phyloP scores from a whole-genome alignment of 2,329 filamentous ascomycete species.

The Talaromyces sp. region DNA sequence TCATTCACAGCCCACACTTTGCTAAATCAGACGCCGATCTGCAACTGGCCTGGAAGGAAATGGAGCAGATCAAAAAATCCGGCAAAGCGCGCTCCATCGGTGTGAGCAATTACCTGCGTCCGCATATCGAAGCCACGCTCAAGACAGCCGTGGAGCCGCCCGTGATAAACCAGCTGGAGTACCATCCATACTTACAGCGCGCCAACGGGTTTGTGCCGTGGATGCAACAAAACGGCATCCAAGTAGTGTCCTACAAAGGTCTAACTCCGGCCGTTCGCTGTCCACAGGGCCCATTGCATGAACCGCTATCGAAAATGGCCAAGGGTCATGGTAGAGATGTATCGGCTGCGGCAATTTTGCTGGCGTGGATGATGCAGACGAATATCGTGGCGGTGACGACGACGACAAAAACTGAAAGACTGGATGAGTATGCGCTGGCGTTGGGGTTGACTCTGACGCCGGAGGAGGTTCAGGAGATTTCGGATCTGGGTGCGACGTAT shows the following conservation, averaged over 20 bases:
- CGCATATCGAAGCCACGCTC: conserved; percentile 45
- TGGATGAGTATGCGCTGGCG: neutral
- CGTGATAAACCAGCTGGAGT: conserved; percentile 48
- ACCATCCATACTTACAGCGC: conserved; percentile 40
- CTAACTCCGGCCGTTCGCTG: neutral
- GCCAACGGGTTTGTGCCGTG: neutral
- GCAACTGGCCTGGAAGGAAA: conserved; percentile 44
- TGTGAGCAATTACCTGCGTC: conserved; percentile 47
- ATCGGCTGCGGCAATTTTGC: neutral
- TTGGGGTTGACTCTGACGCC: neutral
- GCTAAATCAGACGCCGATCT: conserved; percentile 60
- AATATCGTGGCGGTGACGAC: neutral
- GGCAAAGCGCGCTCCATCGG: conserved; percentile 49
- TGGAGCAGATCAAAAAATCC: conserved; percentile 37
- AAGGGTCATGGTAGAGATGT: neutral
- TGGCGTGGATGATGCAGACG: neutral
- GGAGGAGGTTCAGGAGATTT: neutral
- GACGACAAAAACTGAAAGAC: neutral
- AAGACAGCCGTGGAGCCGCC: conserved; percentile 42
- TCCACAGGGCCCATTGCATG: neutral
- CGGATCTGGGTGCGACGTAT: neutral
- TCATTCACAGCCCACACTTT: conserved; percentile 50
- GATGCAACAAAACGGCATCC: neutral
- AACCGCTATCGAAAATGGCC: neutral
- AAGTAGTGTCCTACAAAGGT: neutral